Conservation (phyloP, 768 basidiomycete genomes). For the Holtermannia corniformis region DNA sequence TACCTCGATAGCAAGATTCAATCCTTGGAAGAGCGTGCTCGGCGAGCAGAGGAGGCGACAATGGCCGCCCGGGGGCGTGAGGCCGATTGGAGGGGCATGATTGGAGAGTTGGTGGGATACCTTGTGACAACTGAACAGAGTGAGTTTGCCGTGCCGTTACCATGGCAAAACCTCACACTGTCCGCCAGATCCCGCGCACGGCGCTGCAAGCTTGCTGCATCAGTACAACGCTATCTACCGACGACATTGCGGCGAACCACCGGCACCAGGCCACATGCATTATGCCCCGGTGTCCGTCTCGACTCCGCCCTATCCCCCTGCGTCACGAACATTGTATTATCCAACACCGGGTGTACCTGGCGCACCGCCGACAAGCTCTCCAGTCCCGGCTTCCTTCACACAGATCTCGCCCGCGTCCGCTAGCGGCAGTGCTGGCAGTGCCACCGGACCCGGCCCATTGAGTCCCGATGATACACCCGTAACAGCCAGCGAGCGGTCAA, state of each 20-base stretch:
- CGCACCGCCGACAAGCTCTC: no score
- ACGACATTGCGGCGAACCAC: background rate
- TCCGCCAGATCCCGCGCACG: background rate
- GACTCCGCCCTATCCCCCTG: no score
- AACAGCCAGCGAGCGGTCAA: background rate
- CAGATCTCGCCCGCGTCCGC: no score
- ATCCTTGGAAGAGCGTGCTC: slow-evolving; percentile 21
- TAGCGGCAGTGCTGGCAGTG: no score
- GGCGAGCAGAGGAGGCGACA: slow-evolving; percentile 24
- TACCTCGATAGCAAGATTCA: slow-evolving; percentile 24
- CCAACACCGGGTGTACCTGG: no score
- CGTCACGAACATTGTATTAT: no score
- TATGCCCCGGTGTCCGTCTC: no score
- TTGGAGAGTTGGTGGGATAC: slow-evolving; percentile 29
- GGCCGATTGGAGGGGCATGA: slow-evolving; percentile 19
- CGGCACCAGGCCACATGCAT: background rate
- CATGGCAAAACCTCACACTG: background rate
- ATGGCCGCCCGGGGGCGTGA: slow-evolving; percentile 25
- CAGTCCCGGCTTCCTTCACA: no score
- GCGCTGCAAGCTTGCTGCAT: background rate
- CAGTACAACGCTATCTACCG: background rate
- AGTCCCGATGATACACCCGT: no score
- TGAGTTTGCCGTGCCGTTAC: slow-evolving; percentile 3
- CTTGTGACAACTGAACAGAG: slow-evolving; percentile 15
- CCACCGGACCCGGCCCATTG: no score